Evolutionary conservation across 805 yeast species (phyloP), one percentile per base, ranked within the genome.

Genomic region (Dipodascopsis tothii): DNA sequence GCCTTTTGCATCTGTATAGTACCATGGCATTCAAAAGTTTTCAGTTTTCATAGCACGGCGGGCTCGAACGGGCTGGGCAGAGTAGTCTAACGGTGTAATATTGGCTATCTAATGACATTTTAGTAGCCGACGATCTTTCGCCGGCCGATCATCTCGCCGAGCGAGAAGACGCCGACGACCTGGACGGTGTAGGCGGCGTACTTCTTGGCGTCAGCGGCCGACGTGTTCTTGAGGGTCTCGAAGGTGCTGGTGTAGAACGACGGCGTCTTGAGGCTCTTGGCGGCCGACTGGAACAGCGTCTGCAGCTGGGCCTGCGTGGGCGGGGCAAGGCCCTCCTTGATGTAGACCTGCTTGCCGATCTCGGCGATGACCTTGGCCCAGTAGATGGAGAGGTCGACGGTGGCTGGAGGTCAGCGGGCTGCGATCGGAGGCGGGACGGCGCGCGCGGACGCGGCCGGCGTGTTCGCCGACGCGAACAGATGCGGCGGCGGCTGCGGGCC

Each of bases 101-200:
- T 25, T 9, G 30, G 14, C 11, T 25, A 25, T 9, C 14, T 14
- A 25, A 25, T 25, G 11, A 25, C 11, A 9, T 14, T 34, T 44
- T 55, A 52, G 74, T 92, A 90, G 56, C 96, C 96, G 61, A 87
- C 84, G 49, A 92, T 58, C 60, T 84, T 78, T 74, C 97, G 83
- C 75, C 97, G 86, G 62, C 98, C 98, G 61, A 92, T 74, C 57
- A 88, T 78, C 75, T 92, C 98, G 64, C 98, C 98, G 37, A 90
- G 73, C 21, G 96, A 78, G 69, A 87, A 92, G 64, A 88, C 75
- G 53, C 96, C 98, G 55, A 84, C 71, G 44, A 90, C 69, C 71
- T 92, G 98, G 56, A 87, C 69, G 56, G 78, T 80, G 68, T 77
- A 79, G 32, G 88, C 81, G 57, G 81, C 81, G 64, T 74, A 83